These are phyloP conservation scores for Penicillium sp. DNA, from an alignment of 2,329 filamentous ascomycete species.

Conservation along the genomic window DNA sequence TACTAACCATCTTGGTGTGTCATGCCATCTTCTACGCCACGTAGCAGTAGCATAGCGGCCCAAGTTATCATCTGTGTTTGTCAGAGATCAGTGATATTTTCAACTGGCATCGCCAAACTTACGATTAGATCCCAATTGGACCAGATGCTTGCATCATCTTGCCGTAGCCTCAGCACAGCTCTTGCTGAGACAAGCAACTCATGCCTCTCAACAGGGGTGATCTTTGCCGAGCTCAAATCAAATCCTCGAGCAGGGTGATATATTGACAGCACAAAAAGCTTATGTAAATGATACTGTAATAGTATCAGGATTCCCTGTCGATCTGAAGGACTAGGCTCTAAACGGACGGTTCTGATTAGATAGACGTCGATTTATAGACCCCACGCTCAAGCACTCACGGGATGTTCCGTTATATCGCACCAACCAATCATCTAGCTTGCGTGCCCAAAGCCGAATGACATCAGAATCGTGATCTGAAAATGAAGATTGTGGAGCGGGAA, in stretches of 20 bases:
- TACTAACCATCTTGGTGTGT: constrained; percentile 37
- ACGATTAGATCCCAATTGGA: constrained; percentile 43
- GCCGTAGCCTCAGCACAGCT: constrained; percentile 35
- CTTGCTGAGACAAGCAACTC: constrained; percentile 40
- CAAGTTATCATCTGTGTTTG: constrained; percentile 38
- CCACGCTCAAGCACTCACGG: constrained; percentile 26
- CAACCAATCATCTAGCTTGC: constrained; percentile 39
- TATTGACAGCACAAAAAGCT: constrained; percentile 40
- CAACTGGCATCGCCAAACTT: background rate
- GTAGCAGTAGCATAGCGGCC: constrained; percentile 36
- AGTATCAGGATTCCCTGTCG: constrained; percentile 39
- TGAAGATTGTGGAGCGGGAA: constrained; percentile 22
- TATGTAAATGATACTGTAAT: constrained; percentile 41
- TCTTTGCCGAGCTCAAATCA: constrained; percentile 37
- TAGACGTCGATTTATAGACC: background rate
- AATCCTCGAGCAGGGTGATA: constrained; percentile 40
- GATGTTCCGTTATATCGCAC: constrained; percentile 38
- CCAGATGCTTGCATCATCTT: constrained; percentile 41
- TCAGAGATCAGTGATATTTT: background rate
- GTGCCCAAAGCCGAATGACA: constrained; percentile 38
- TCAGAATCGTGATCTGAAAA: constrained; percentile 38
- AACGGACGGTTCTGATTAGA: background rate
- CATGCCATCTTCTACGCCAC: constrained; percentile 38
- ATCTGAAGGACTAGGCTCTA: constrained; percentile 38
- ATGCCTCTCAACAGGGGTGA: constrained; percentile 35